Evolutionary conservation across 2,329 filamentous ascomycete species (phyloP).

Genomic region (Arthrinium puccinioides): DNA sequence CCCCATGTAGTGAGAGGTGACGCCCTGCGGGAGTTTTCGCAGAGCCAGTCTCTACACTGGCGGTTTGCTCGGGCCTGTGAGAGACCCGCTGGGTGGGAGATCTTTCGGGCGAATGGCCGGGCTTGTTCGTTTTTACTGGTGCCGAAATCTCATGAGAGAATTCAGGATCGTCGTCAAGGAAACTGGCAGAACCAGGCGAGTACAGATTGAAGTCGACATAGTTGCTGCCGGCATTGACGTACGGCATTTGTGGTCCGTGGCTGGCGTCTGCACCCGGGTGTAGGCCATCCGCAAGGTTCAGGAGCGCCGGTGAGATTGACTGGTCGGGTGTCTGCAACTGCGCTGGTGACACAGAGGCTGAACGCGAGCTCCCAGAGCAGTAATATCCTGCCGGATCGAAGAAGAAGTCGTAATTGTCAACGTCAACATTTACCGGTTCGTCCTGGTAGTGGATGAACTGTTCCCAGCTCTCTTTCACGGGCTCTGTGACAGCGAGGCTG

Average conservation of each 20-base stretch:
- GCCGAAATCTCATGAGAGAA: slow-evolving; percentile 16
- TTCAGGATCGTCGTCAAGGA: slow-evolving; percentile 40
- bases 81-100: too few species aligned
- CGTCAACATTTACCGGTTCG: slow-evolving; percentile 21
- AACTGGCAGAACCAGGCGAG: slow-evolving; percentile 37
- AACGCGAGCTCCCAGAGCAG: too few species aligned
- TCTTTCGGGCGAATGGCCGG: too few species aligned
- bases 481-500: slow-evolving; percentile 11
- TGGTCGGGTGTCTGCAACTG: neutral
- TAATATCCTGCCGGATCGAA: slow-evolving; percentile 33
- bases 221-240: slow-evolving; percentile 31
- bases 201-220: slow-evolving; percentile 51
- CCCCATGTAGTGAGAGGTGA: too few species aligned
- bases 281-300: neutral
- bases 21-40: too few species aligned
- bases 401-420: slow-evolving; percentile 37
- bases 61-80: too few species aligned
- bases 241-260: slow-evolving; percentile 27
- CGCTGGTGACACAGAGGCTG: slow-evolving; percentile 5
- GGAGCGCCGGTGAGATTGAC: neutral
- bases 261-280: neutral
- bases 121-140: too few species aligned
- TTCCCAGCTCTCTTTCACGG: slow-evolving; percentile 30
- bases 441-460: slow-evolving; percentile 38
- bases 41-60: too few species aligned